phyloP scores from a whole-genome alignment of 305 asterid genomes.

The Fraxinus floribunda region DNA sequence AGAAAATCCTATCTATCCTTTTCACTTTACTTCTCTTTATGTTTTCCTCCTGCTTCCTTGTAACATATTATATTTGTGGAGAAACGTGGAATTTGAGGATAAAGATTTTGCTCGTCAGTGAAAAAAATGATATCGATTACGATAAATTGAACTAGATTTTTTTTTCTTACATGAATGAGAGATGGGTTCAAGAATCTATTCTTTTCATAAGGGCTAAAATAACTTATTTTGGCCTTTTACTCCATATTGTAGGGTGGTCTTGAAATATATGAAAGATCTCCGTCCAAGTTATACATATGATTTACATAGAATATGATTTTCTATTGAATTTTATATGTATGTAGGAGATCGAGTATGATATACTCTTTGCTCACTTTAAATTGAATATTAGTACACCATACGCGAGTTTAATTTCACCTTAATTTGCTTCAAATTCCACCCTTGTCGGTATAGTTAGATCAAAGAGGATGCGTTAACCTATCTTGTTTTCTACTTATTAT shows the following conservation, averaged over 20 bases:
- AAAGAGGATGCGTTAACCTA: not conserved
- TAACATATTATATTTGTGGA: conserved; percentile 5
- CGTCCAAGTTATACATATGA: not conserved
- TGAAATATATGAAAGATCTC: not conserved
- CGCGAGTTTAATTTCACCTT: not conserved
- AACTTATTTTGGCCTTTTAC: not conserved
- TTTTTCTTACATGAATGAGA: not conserved
- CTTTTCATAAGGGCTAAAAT: not conserved
- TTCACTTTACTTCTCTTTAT: conserved; percentile 16
- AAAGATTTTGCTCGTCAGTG: not conserved
- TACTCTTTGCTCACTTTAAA: not conserved
- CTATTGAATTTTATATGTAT: not conserved
- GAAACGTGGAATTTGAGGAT: not conserved
- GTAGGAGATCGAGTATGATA: not conserved
- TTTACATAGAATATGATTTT: not conserved
- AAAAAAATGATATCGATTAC: not conserved
- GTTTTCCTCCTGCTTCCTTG: conserved; percentile 18
- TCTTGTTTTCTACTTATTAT: not conserved
- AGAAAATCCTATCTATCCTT: conserved; percentile 5
- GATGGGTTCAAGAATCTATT: not conserved
- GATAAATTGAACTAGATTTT: not conserved
- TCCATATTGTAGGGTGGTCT: not conserved
- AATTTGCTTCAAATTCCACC: not conserved
- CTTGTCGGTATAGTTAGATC: not conserved
- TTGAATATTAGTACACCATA: not conserved